A percentile compares a stretch with the other conserved stretches of the same genome.
phyloP scores from a whole-genome alignment of 371 early-diverging fungal species.

The Quaeritorhiza haematococci region DNA sequence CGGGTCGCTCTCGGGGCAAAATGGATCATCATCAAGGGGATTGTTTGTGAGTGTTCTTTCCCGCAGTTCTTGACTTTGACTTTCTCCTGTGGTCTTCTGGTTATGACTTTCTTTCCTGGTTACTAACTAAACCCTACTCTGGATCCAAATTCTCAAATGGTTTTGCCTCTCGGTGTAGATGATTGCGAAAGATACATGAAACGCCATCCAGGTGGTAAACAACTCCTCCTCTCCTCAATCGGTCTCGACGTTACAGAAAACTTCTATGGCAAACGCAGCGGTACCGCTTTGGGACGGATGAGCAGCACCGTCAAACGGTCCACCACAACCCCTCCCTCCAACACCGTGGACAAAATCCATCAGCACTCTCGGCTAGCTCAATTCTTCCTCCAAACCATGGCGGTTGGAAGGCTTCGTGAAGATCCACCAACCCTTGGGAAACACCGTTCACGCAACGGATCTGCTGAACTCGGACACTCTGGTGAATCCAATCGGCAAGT shows the following conservation, averaged over 20 bases:
- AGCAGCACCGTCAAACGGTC: background rate
- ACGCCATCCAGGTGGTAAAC: constrained; percentile 39
- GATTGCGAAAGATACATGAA: constrained; percentile 23
- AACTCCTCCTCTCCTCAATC: too few relatives aligned
- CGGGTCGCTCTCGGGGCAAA: constrained; percentile 26
- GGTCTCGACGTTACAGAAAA: constrained; percentile 31
- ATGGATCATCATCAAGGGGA: constrained; percentile 30
- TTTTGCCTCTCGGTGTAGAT: too few relatives aligned
- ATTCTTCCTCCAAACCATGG: constrained; percentile 13
- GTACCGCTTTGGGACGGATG: background rate
- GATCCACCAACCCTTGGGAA: too few relatives aligned
- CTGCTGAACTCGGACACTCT: too few relatives aligned
- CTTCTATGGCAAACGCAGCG: constrained; percentile 2
- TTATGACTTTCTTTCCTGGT: too few relatives aligned
- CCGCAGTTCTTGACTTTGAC: background rate
- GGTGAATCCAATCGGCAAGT: too few relatives aligned
- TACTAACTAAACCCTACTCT: background rate
- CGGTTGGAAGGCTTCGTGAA: constrained; percentile 19
- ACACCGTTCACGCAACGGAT: too few relatives aligned
- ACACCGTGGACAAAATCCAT: background rate
- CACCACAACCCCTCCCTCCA: background rate
- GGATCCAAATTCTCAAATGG: background rate
- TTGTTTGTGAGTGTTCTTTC: constrained; percentile 22
- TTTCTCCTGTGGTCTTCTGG: too few relatives aligned
- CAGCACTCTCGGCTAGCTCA: constrained; percentile 24